Evolutionary conservation across 495 filamentous ascomycete genomes (phyloP).

Genomic region (Podospora conica): DNA sequence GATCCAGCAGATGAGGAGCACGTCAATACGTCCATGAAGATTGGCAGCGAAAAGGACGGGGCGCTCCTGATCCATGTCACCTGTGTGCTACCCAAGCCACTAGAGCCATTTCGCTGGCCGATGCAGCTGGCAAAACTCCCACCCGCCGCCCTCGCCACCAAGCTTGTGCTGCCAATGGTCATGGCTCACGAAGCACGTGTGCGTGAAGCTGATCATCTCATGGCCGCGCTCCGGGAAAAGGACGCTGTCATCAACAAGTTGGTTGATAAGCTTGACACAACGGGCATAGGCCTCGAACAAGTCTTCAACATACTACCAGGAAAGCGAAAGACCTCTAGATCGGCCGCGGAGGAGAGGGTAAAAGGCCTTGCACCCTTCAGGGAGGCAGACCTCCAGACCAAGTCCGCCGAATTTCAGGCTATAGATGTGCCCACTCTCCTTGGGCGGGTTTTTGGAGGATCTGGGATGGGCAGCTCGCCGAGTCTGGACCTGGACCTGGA

Average conservation of each 20-base stretch:
- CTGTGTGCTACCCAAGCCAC: conserved; percentile 57
- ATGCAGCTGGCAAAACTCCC: conserved; percentile 52
- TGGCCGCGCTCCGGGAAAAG: conserved; percentile 62
- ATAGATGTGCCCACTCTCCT: conserved; percentile 33
- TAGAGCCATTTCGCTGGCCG: conserved; percentile 66
- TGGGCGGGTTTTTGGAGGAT: conserved; percentile 29
- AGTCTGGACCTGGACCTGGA: conserved; percentile 23
- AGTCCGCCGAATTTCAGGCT: conserved; percentile 16
- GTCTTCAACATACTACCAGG: conserved; percentile 63
- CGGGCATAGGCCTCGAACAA: conserved; percentile 58
- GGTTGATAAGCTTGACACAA: conserved; percentile 69
- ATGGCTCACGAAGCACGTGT: conserved; percentile 48
- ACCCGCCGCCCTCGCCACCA: conserved; percentile 47
- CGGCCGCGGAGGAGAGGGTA: conserved; percentile 44
- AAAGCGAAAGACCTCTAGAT: conserved; percentile 40
- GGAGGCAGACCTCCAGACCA: conserved; percentile 40
- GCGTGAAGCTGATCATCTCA: conserved; percentile 48
- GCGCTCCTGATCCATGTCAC: conserved; percentile 53
- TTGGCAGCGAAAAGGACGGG: conserved; percentile 26
- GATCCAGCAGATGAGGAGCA: conserved; percentile 34
- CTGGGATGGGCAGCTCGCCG: conserved; percentile 22
- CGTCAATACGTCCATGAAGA: conserved; percentile 30
- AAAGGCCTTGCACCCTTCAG: conserved; percentile 52
- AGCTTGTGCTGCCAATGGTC: conserved; percentile 66
- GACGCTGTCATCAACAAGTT: conserved; percentile 70